Evolutionary conservation across 1,139 yeast species (phyloP).

Genomic region (Suhomyces yuchorum): DNA sequence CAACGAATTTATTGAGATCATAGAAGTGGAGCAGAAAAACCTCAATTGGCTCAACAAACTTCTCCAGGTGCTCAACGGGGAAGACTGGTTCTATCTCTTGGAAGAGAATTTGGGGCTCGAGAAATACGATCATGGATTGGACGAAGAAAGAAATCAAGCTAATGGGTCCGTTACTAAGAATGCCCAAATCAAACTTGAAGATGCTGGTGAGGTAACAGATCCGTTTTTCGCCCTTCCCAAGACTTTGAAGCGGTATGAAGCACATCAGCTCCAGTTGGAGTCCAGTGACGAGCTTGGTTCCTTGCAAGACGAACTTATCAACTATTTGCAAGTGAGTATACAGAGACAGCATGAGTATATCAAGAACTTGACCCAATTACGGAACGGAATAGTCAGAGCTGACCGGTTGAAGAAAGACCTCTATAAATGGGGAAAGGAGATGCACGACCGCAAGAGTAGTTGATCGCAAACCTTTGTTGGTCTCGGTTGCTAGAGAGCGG

Average conservation of each 20-base stretch:
- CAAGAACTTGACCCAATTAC: conserved; percentile 67
- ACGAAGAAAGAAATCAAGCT: conserved; percentile 25
- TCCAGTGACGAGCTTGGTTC: conserved; percentile 30
- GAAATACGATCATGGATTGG: conserved; percentile 65
- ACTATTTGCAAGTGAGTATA: conserved; percentile 52
- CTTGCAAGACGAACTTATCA: conserved; percentile 46
- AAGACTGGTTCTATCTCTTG: conserved; percentile 70
- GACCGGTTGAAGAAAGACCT: conserved; percentile 71
- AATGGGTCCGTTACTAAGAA: conserved; percentile 1
- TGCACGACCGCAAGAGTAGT: conserved; percentile 62
- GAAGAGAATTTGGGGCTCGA: conserved; percentile 69
- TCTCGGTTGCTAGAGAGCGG: conserved; percentile 1
- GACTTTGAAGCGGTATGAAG: conserved; percentile 39
- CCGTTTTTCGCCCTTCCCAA: conserved; percentile 45
- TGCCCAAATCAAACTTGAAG: conserved; percentile 17
- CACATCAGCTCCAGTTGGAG: conserved; percentile 33
- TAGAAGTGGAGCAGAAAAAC: conserved; percentile 78
- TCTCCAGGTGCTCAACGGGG: conserved; percentile 81
- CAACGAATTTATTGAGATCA: conserved; percentile 68
- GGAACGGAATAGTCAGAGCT: conserved; percentile 77
- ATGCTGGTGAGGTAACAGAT: conserved; percentile 30
- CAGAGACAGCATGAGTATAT: conserved; percentile 92
- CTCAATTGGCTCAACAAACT: conserved; percentile 70
- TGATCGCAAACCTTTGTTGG: conserved; percentile 1
- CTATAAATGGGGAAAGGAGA: conserved; percentile 81